A percentile compares a stretch with the other conserved stretches of the same genome.
phyloP scores from a whole-genome alignment of 2,329 filamentous ascomycete species.

The Fusarium nodosum region DNA sequence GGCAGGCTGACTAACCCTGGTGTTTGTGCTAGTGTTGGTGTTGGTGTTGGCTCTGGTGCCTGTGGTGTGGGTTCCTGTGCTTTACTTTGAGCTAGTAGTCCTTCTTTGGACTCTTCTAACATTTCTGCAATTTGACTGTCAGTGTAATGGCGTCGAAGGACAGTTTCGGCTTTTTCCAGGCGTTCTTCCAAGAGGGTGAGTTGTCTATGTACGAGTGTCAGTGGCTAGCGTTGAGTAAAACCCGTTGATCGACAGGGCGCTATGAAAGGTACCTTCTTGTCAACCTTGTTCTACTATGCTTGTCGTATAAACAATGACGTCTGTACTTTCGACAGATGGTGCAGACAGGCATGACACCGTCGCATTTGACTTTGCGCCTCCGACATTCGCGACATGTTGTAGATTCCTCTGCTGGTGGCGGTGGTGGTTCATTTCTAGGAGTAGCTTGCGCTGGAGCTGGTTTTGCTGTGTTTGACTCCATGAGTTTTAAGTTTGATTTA shows the following conservation, averaged over 20 bases:
- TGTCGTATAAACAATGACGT: conserved; percentile 36
- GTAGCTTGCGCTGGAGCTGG: conserved; percentile 8
- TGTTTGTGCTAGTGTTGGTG: conserved; percentile 8
- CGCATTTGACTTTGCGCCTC: conserved; percentile 38
- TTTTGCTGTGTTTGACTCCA: conserved; percentile 15
- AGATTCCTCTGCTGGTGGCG: conserved; percentile 27
- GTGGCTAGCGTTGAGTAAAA: background rate
- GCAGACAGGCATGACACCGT: conserved; percentile 39
- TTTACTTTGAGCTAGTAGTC: background rate
- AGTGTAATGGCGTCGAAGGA: conserved; percentile 39
- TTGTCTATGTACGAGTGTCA: conserved; percentile 26
- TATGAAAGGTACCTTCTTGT: conserved; percentile 28
- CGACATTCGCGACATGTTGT: conserved; percentile 39
- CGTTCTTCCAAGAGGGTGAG: conserved; percentile 41
- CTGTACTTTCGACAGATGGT: conserved; percentile 36
- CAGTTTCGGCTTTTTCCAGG: conserved; percentile 40
- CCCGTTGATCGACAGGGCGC: background rate
- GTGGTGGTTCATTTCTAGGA: conserved; percentile 10
- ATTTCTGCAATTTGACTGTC: conserved; percentile 39
- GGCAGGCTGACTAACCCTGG: conserved; percentile 24
- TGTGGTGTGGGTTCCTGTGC: conserved; percentile 4
- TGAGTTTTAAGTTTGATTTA: background rate
- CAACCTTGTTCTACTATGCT: conserved; percentile 34
- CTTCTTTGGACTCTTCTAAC: conserved; percentile 32
- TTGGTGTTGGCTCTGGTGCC: conserved; percentile 7